Percentiles rank a stretch among this genome's conserved stretches.
phyloP scores from a whole-genome alignment of 2,329 filamentous ascomycete species.

The Colletotrichum costaricense region DNA sequence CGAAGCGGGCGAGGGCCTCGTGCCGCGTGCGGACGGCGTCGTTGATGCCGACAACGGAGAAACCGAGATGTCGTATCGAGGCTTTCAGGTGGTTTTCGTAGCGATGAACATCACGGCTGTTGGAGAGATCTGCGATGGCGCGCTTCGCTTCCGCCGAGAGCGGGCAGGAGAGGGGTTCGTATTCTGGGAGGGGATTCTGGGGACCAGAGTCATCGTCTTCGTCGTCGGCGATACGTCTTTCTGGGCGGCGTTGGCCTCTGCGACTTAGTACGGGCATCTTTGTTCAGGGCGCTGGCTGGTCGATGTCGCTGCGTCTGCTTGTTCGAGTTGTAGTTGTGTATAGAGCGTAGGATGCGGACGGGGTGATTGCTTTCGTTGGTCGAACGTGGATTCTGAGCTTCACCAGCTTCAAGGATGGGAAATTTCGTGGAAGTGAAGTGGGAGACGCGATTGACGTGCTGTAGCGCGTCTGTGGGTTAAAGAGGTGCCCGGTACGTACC shows the following conservation, averaged over 20 bases:
- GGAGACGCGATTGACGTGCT: conserved; percentile 27
- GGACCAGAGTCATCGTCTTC: conserved; percentile 12
- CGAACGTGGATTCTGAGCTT: neutral
- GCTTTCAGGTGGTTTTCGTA: conserved; percentile 61
- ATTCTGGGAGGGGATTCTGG: conserved; percentile 54
- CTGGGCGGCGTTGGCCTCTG: conserved; percentile 27
- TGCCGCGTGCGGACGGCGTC: conserved; percentile 55
- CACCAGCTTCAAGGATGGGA: neutral
- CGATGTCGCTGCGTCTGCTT: neutral
- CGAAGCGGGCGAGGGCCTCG: conserved; percentile 45
- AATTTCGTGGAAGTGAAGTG: neutral
- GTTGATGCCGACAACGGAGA: conserved; percentile 61
- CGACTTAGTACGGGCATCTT: conserved; percentile 29
- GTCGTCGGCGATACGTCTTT: conserved; percentile 20
- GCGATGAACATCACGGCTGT: conserved; percentile 50
- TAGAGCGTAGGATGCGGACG: neutral
- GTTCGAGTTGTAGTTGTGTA: neutral
- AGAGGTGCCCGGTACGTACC: neutral
- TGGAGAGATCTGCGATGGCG: conserved; percentile 55
- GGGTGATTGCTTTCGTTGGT: neutral
- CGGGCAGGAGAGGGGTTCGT: conserved; percentile 60
- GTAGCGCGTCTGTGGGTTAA: conserved; percentile 26
- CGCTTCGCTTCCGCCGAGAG: conserved; percentile 53
- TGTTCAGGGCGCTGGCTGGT: neutral
- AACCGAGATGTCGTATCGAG: conserved; percentile 55